Evolutionary conservation across 352 stramenopile genomes (phyloP).

Genomic region (Phytopythium mirpurense): DNA sequence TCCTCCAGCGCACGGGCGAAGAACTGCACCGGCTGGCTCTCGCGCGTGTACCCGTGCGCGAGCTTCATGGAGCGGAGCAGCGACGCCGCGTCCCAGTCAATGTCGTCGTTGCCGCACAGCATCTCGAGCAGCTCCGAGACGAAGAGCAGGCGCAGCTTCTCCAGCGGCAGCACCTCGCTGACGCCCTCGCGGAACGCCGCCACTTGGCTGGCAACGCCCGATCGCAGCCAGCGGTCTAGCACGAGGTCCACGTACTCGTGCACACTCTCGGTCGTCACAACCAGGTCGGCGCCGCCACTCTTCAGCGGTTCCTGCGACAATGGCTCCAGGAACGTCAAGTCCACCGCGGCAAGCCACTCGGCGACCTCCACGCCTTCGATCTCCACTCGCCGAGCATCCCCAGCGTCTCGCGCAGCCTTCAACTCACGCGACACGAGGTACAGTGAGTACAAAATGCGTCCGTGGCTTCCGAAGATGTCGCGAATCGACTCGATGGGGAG

Average conservation of each 20-base stretch:
- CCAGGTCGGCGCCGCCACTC: conserved; percentile 28
- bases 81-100: conserved; percentile 60
- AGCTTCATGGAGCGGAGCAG: conserved; percentile 72
- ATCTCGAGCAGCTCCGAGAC: conserved; percentile 59
- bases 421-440: conserved; percentile 35
- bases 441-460: conserved; percentile 57
- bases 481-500: conserved; percentile 45
- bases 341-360: conserved; percentile 63
- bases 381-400: conserved; percentile 16
- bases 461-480: conserved; percentile 58
- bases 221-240: conserved; percentile 54
- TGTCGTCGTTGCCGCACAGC: conserved; percentile 70
- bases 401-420: conserved; percentile 7
- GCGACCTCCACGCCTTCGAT: conserved; percentile 47
- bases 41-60: conserved; percentile 78
- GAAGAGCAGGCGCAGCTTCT: conserved; percentile 67
- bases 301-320: conserved; percentile 64
- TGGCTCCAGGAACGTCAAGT: conserved; percentile 74
- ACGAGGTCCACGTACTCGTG: conserved; percentile 49
- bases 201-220: conserved; percentile 60
- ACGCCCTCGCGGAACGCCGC: conserved; percentile 73
- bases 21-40: conserved; percentile 57
- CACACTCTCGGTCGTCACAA: conserved; percentile 56
- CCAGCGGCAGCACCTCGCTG: conserved; percentile 60
- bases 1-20: conserved; percentile 69